These are phyloP conservation scores for Chaetomium fimeti DNA, from an alignment of 495 filamentous ascomycete genomes.

Conservation along the genomic window DNA sequence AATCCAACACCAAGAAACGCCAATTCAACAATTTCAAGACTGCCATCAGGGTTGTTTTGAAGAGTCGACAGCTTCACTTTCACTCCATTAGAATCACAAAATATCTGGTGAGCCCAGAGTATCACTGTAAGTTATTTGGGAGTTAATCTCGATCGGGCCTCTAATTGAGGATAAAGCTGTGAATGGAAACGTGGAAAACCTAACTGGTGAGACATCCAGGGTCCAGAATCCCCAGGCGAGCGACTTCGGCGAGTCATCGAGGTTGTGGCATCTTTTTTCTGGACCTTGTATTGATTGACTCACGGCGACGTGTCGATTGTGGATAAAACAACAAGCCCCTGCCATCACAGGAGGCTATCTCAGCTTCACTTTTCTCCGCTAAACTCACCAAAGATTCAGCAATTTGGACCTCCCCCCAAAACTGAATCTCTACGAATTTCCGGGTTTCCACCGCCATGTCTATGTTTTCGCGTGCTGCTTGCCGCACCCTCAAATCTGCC, in stretches of 20 bases:
- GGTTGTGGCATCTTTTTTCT: slow-evolving; percentile 15
- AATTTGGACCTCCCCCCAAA: not conserved
- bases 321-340: slow-evolving; percentile 13
- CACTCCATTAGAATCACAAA: not conserved
- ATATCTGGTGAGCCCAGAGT: not conserved
- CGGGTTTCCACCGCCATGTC: slow-evolving; percentile 25
- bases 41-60: not conserved
- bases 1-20: slow-evolving; percentile 3
- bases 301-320: not conserved
- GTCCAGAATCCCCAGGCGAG: not conserved
- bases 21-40: slow-evolving; percentile 10
- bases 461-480: slow-evolving; percentile 31
- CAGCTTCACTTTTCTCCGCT: not conserved
- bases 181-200: not conserved
- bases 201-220: slow-evolving; percentile 6
- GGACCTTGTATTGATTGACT: slow-evolving; percentile 14
- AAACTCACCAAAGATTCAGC: not conserved
- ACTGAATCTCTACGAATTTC: not conserved
- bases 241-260: slow-evolving; percentile 14
- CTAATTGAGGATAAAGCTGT: not conserved
- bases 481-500: slow-evolving; percentile 30
- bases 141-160: not conserved
- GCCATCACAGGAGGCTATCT: not conserved
- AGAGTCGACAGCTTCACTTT: not conserved
- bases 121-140: not conserved